These are phyloP conservation scores for Sporothrix curviconia DNA, from an alignment of 2,329 filamentous ascomycete species.

Conservation along the genomic window DNA sequence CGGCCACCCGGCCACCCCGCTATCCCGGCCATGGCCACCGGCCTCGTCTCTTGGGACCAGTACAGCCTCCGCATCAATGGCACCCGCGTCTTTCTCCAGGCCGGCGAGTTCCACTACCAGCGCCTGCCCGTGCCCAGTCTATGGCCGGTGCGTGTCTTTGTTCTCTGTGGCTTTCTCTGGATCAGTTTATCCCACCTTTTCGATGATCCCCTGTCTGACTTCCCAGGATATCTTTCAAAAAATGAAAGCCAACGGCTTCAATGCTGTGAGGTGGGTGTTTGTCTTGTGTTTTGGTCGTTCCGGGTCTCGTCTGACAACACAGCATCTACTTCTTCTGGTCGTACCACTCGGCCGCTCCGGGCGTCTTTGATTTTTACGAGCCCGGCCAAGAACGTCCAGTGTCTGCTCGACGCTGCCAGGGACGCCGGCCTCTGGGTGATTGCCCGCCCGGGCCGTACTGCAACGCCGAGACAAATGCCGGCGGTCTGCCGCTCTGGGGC, in stretches of 20 bases:
- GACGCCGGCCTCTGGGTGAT: slow-evolving; percentile 71
- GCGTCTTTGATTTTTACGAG: slow-evolving; percentile 59
- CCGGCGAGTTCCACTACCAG: slow-evolving; percentile 47
- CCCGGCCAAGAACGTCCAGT: slow-evolving; percentile 51
- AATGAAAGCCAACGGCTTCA: slow-evolving; percentile 74
- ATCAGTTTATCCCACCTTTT: too few relatives aligned
- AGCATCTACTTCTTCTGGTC: slow-evolving; percentile 46
- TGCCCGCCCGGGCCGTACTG: slow-evolving; percentile 46
- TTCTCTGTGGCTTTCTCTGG: too few relatives aligned
- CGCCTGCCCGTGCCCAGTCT: slow-evolving; percentile 47
- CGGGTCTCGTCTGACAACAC: slow-evolving; percentile 48
- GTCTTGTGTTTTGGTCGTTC: slow-evolving; percentile 45
- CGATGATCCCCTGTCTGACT: slow-evolving; percentile 15
- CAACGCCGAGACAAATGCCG: slow-evolving; percentile 62
- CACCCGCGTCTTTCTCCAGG: slow-evolving; percentile 41
- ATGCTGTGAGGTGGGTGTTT: slow-evolving; percentile 44
- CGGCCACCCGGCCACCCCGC: neutral
- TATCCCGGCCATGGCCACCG: slow-evolving; percentile 33
- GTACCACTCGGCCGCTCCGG: slow-evolving; percentile 59
- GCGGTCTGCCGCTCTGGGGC: slow-evolving; percentile 76
- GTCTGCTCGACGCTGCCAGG: slow-evolving; percentile 69
- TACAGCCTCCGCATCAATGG: slow-evolving; percentile 45
- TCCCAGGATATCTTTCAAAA: slow-evolving; percentile 56
- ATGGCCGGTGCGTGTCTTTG: slow-evolving; percentile 31
- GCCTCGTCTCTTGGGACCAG: slow-evolving; percentile 44